Conservation (phyloP, 2,329 filamentous ascomycete species). For the Mycosphaerella sp. region DNA sequence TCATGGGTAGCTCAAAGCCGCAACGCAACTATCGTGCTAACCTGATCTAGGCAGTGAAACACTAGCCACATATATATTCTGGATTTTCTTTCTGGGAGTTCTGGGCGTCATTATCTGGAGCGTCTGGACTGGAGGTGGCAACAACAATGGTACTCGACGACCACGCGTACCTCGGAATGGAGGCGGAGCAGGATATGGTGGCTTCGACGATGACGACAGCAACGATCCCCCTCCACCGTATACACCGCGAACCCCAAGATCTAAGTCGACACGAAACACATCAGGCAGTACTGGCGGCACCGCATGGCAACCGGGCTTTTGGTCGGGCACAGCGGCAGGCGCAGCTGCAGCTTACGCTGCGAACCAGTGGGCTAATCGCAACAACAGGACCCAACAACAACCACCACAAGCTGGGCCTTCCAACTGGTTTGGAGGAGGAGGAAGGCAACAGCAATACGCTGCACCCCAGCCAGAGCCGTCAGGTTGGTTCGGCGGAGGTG, state of each 20-base stretch:
- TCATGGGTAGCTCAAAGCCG: neutral
- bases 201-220: constrained; percentile 37
- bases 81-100: constrained; percentile 24
- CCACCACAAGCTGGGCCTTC: constrained; percentile 34
- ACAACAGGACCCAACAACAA: constrained; percentile 23
- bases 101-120: constrained; percentile 29
- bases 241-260: constrained; percentile 27
- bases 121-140: constrained; percentile 22
- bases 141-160: constrained; percentile 12
- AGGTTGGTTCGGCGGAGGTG: constrained; percentile 18
- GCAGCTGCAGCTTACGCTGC: constrained; percentile 45
- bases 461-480: constrained; percentile 6
- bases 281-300: constrained; percentile 27
- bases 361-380: constrained; percentile 16
- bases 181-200: constrained; percentile 40
- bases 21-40: neutral
- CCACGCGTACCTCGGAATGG: constrained; percentile 25
- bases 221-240: constrained; percentile 50
- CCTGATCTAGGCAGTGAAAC: neutral
- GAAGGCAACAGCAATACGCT: neutral
- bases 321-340: constrained; percentile 62
- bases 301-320: constrained; percentile 68
- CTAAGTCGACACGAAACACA: constrained; percentile 11
- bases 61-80: constrained; percentile 9
- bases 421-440: constrained; percentile 24